Conservation (phyloP, 106 monocot genomes). For the Dendrobium huoshanense region DNA sequence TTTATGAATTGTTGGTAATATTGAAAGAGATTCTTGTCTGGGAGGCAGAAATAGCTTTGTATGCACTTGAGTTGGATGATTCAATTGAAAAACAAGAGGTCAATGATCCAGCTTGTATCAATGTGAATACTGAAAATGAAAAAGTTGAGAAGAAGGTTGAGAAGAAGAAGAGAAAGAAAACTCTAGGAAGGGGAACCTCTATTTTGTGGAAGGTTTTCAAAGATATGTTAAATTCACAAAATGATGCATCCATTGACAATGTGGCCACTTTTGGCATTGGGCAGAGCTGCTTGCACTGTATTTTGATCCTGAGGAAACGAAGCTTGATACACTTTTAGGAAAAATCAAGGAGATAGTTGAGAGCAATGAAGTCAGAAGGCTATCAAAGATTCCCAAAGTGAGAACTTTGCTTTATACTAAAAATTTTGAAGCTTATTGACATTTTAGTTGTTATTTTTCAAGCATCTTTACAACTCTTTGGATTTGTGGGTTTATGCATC, state of each 20-base stretch:
- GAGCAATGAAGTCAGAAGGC: constrained; percentile 91
- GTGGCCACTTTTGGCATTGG: constrained; percentile 29
- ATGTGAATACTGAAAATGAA: constrained; percentile 37
- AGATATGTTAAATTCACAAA: constrained; percentile 12
- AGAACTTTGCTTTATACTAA: constrained; percentile 14
- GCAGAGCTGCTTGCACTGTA: constrained; percentile 28
- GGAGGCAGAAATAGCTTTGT: constrained; percentile 71
- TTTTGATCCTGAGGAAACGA: constrained; percentile 63
- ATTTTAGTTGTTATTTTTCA: background rate
- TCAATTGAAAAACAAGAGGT: constrained; percentile 53
- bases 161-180: constrained; percentile 83
- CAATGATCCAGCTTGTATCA: background rate
- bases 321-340: constrained; percentile 27
- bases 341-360: constrained; percentile 90
- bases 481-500: background rate
- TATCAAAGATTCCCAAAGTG: constrained; percentile 98
- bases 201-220: constrained; percentile 53
- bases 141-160: constrained; percentile 66
- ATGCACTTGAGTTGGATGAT: constrained; percentile 62
- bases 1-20: constrained; percentile 44
- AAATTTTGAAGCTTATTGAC: background rate
- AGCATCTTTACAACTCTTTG: background rate
- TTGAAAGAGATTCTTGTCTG: constrained; percentile 65
- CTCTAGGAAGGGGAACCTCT: constrained; percentile 65
- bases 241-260: constrained; percentile 19